These are phyloP conservation scores for Leucosporidium yakuticum DNA, from an alignment of 768 basidiomycete genomes.

Conservation along the genomic window DNA sequence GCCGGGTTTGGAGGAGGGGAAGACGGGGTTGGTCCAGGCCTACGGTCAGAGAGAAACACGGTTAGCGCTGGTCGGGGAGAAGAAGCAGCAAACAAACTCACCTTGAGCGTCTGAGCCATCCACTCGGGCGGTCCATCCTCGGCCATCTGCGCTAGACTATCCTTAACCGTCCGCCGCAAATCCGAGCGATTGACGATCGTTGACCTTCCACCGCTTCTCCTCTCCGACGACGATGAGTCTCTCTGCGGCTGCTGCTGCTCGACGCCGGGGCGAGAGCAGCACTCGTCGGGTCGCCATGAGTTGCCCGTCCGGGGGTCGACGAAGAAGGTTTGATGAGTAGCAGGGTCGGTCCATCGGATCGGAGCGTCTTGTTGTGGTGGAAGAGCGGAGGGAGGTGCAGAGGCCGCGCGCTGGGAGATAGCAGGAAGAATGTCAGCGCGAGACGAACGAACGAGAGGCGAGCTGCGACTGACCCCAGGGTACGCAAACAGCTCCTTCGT, in stretches of 20 bases:
- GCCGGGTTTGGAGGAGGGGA: constrained; percentile 48
- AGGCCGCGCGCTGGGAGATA: background rate
- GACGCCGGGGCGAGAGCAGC: background rate
- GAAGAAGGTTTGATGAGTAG: constrained; percentile 55
- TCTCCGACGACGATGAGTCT: constrained; percentile 1
- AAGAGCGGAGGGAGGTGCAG: background rate
- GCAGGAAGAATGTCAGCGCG: background rate
- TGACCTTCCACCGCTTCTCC: background rate
- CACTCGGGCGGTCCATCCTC: constrained; percentile 52
- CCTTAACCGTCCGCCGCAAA: constrained; percentile 6
- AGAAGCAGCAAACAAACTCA: constrained; percentile 42
- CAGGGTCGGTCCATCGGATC: constrained; percentile 57
- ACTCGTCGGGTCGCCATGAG: constrained; percentile 47
- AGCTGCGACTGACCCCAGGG: background rate
- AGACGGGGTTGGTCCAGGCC: constrained; percentile 46
- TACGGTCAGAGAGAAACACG: constrained; percentile 1
- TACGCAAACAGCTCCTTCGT: background rate
- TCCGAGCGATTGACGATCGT: constrained; percentile 7
- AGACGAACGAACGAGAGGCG: background rate
- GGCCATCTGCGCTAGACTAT: background rate
- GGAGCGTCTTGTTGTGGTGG: background rate
- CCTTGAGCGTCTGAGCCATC: constrained; percentile 60
- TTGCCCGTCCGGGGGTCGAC: constrained; percentile 66
- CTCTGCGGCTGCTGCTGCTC: background rate
- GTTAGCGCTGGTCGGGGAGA: too few relatives aligned